Conservation (phyloP, 768 basidiomycete genomes). For the Boletellus emodensis region DNA sequence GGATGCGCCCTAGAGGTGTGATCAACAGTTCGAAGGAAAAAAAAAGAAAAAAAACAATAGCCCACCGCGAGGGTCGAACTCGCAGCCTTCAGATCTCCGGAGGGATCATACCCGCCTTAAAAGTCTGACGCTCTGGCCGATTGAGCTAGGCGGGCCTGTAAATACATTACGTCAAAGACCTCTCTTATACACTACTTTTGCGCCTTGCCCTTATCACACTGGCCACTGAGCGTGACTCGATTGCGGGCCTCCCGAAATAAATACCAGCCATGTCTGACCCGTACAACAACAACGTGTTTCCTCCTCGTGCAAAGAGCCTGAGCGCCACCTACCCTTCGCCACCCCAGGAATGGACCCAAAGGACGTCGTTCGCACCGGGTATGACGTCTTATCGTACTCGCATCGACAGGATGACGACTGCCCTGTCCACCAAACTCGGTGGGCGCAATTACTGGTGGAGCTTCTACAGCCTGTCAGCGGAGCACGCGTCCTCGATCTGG, state of each 20-base stretch:
- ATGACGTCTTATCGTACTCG: conserved; percentile 1
- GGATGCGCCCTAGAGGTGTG: no score
- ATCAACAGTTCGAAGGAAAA: no score
- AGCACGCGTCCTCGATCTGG: conserved; percentile 5
- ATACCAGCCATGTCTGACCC: background rate
- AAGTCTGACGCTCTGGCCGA: conserved; percentile 62
- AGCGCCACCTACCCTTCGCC: background rate
- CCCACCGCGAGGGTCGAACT: conserved; percentile 85
- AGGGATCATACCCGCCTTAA: conserved; percentile 29
- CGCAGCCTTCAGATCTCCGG: conserved; percentile 71
- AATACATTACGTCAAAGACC: no score
- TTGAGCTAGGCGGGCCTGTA: conserved; percentile 54
- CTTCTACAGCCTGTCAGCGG: background rate
- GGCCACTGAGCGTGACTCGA: background rate
- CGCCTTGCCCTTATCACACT: no score
- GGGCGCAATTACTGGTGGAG: conserved; percentile 1
- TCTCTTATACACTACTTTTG: no score
- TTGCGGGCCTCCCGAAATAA: background rate
- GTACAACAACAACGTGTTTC: conserved; percentile 6
- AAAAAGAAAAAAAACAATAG: conserved; percentile 34
- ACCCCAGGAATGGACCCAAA: conserved; percentile 6
- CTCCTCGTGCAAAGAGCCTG: background rate
- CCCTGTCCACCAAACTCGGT: background rate
- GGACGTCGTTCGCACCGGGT: conserved; percentile 1
- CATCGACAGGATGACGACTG: conserved; percentile 3